phyloP scores from a whole-genome alignment of 2,329 filamentous ascomycete genomes.

The Fusarium incarnatum region DNA sequence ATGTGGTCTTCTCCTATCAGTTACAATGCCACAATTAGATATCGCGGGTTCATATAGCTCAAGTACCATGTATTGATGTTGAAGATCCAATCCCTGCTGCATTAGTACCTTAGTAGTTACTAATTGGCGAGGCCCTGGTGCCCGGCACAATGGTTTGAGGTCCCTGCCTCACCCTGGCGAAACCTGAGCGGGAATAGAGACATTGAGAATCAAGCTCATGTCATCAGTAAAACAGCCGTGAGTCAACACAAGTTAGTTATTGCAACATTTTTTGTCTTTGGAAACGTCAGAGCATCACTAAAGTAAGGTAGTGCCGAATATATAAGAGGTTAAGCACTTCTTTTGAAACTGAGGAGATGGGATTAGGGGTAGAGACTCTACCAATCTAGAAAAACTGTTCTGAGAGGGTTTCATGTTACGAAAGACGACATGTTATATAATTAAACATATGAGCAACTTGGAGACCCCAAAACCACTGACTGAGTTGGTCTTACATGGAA shows the following conservation, averaged over 20 bases:
- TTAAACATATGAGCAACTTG: neutral
- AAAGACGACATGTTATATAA: neutral
- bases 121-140: neutral
- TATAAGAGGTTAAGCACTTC: conserved; percentile 2
- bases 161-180: neutral
- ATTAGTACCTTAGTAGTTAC: neutral
- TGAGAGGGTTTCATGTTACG: neutral
- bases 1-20: neutral
- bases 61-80: neutral
- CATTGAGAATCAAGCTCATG: neutral
- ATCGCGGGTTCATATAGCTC: neutral
- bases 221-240: neutral
- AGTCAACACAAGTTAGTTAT: neutral
- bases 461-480: neutral
- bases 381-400: neutral
- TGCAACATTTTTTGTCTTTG: neutral
- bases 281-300: neutral
- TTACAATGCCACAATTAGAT: neutral
- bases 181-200: neutral
- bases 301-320: neutral
- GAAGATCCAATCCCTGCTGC: neutral
- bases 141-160: neutral
- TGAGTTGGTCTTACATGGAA: neutral
- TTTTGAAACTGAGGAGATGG: conserved; percentile 11
- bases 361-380: neutral